Conservation (phyloP, 2,329 filamentous ascomycete species). For the Aspergillus puulaauensis region DNA sequence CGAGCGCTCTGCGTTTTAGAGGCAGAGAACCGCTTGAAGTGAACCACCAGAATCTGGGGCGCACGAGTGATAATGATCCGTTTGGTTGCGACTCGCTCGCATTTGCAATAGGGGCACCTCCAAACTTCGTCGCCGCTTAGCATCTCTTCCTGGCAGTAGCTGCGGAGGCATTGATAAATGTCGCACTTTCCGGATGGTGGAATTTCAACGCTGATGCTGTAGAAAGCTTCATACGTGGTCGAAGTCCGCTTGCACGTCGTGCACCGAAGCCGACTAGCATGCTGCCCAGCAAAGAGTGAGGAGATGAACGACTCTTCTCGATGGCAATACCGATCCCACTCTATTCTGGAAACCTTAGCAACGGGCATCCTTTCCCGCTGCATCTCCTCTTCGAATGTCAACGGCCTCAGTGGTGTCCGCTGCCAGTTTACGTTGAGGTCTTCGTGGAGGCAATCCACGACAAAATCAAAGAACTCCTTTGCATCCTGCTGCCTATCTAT, state of each 20-base stretch:
- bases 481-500: slow-evolving; percentile 82
- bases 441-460: slow-evolving; percentile 78
- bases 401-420: slow-evolving; percentile 55
- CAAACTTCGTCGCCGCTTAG: slow-evolving; percentile 67
- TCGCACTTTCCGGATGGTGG: slow-evolving; percentile 59
- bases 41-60: slow-evolving; percentile 75
- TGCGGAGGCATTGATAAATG: slow-evolving; percentile 67
- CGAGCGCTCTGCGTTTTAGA: slow-evolving; percentile 55
- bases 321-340: slow-evolving; percentile 71
- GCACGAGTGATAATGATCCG: slow-evolving; percentile 73
- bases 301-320: slow-evolving; percentile 75
- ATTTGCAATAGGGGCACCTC: slow-evolving; percentile 74
- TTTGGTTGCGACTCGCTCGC: slow-evolving; percentile 65
- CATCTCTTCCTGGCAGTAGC: slow-evolving; percentile 67
- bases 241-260: slow-evolving; percentile 62
- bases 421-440: slow-evolving; percentile 75
- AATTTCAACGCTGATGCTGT: slow-evolving; percentile 70
- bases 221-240: slow-evolving; percentile 69
- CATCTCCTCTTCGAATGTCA: slow-evolving; percentile 61
- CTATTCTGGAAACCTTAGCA: slow-evolving; percentile 66
- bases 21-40: slow-evolving; percentile 69
- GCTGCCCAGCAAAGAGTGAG: slow-evolving; percentile 73
- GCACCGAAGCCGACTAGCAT: slow-evolving; percentile 62
- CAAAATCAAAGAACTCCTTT: slow-evolving; percentile 82
- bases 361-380: slow-evolving; percentile 61